These are phyloP conservation scores for Omphalotus olearius DNA, from an alignment of 1,284 basidiomycete genomes.

Conservation along the genomic window DNA sequence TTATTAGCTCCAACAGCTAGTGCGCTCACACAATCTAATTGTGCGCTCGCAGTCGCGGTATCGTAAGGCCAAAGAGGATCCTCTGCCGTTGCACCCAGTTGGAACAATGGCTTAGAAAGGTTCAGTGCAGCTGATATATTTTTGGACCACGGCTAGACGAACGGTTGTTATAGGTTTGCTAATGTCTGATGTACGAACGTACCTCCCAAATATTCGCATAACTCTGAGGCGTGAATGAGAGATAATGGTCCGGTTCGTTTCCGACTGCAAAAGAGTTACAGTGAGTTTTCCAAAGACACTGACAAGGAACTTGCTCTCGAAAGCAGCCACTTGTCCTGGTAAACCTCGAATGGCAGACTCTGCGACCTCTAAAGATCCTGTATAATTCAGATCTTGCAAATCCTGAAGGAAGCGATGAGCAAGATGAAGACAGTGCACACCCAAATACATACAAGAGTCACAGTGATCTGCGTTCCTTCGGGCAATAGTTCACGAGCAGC, in stretches of 20 bases:
- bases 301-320: conserved; percentile 37
- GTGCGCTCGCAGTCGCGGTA: conserved; percentile 34
- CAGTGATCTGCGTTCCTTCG: conserved; percentile 37
- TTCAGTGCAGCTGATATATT: conserved; percentile 37
- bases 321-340: conserved; percentile 31
- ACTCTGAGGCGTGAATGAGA: conserved; percentile 34
- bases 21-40: conserved; percentile 43
- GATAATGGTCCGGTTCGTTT: conserved; percentile 50
- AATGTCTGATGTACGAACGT: conserved; percentile 8
- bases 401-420: conserved; percentile 25
- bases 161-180: neutral
- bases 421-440: neutral
- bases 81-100: conserved; percentile 41
- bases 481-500: conserved; percentile 37
- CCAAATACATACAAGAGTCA: conserved; percentile 33
- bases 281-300: neutral
- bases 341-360: conserved; percentile 35
- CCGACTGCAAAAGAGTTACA: conserved; percentile 32
- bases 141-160: conserved; percentile 37
- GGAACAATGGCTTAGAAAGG: conserved; percentile 35
- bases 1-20: conserved; percentile 39
- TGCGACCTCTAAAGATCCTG: conserved; percentile 39
- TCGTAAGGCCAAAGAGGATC: conserved; percentile 50
- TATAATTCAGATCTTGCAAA: conserved; percentile 36
- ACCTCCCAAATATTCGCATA: conserved; percentile 42